phyloP scores from a whole-genome alignment of 2,329 filamentous ascomycete species.

The Juglanconis oblonga region DNA sequence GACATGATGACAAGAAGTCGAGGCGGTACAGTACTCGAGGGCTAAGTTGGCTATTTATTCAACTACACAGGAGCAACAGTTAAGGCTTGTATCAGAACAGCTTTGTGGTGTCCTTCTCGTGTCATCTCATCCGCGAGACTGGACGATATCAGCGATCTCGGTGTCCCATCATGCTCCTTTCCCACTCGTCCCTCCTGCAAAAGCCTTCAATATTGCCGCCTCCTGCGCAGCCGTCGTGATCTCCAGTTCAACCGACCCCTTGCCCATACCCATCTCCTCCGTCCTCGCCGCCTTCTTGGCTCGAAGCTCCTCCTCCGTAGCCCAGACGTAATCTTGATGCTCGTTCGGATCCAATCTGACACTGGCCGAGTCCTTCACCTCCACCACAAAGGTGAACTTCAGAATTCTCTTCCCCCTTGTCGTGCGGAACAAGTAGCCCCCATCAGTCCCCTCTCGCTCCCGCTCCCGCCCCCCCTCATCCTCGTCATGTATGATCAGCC shows the following conservation, averaged over 20 bases:
- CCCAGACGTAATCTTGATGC: slow-evolving; percentile 33
- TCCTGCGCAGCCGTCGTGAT: slow-evolving; percentile 25
- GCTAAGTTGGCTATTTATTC: too few relatives aligned
- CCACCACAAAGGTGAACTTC: slow-evolving; percentile 28
- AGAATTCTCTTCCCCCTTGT: slow-evolving; percentile 20
- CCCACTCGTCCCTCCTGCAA: slow-evolving; percentile 13
- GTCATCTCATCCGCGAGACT: too few relatives aligned
- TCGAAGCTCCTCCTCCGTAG: slow-evolving; percentile 31
- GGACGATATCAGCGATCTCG: too few relatives aligned
- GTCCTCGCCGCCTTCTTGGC: slow-evolving; percentile 7
- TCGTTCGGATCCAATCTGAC: slow-evolving; percentile 32
- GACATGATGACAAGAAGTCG: too few relatives aligned
- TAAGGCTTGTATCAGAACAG: background rate
- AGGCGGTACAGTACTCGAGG: too few relatives aligned
- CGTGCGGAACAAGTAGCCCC: slow-evolving; percentile 24
- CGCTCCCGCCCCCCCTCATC: background rate
- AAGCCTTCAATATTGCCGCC: slow-evolving; percentile 21
- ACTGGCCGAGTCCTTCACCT: slow-evolving; percentile 18
- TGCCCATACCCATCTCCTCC: background rate
- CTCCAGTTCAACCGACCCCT: slow-evolving; percentile 16
- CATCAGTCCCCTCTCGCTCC: slow-evolving; percentile 11
- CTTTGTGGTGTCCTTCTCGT: background rate
- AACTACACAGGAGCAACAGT: too few relatives aligned
- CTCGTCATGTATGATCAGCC: slow-evolving; percentile 7
- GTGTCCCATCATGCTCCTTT: background rate